Conservation (phyloP, 768 basidiomycete species). For the Scleroderma citrinum region DNA sequence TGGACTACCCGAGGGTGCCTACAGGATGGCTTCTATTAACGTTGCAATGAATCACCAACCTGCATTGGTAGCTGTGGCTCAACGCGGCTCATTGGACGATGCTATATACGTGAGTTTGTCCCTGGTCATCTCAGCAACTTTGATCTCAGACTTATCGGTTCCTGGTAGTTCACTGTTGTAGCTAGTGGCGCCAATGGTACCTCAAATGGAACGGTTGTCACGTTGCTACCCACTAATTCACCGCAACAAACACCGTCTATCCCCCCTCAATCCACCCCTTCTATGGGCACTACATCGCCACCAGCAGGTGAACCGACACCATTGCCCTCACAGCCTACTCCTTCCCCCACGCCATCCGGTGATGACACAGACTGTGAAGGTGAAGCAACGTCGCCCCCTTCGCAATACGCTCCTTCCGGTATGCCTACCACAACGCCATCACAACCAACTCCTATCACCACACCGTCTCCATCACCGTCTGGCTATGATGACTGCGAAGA, state of each 20-base stretch:
- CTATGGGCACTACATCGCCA: background rate
- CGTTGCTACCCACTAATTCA: background rate
- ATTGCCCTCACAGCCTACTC: background rate
- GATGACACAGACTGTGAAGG: background rate
- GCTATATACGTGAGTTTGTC: constrained; percentile 31
- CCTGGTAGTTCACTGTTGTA: constrained; percentile 22
- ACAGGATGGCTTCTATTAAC: constrained; percentile 41
- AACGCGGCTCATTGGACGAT: constrained; percentile 39
- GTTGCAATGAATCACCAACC: constrained; percentile 44
- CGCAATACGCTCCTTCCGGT: background rate
- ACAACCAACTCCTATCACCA: background rate
- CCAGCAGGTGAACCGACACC: background rate
- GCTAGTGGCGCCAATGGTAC: constrained; percentile 8
- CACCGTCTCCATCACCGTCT: background rate
- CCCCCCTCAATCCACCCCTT: background rate
- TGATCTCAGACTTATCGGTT: background rate
- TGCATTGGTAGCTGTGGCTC: constrained; percentile 30
- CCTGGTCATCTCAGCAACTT: background rate
- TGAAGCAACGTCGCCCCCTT: background rate
- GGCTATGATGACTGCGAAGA: background rate
- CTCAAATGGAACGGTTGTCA: background rate
- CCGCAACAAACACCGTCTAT: background rate
- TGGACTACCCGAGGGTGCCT: constrained; percentile 50
- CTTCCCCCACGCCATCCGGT: background rate
- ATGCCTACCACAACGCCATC: background rate